Conservation (phyloP, 495 filamentous ascomycete genomes). For the Hapsidospora chrysogenum region DNA sequence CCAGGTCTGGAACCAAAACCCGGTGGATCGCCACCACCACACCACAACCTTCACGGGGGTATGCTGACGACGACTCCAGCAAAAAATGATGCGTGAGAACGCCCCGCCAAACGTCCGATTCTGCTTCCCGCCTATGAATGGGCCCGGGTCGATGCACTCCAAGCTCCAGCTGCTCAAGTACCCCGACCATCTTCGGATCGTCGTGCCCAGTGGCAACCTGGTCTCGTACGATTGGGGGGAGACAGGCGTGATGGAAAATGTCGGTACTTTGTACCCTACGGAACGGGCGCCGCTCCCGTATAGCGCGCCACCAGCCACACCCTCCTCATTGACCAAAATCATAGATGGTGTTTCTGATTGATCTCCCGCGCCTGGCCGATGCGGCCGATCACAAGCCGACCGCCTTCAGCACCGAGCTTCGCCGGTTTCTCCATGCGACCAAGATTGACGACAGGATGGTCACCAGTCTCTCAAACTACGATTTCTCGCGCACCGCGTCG, state of each 20-base stretch:
- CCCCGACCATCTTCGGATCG: conserved; percentile 48
- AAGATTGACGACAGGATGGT: conserved; percentile 45
- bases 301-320: conserved; percentile 2
- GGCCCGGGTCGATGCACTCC: conserved; percentile 56
- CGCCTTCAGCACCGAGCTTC: conserved; percentile 50
- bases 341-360: conserved; percentile 65
- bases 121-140: conserved; percentile 59
- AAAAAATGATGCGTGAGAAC: conserved; percentile 32
- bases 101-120: conserved; percentile 35
- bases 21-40: no score
- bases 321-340: not conserved
- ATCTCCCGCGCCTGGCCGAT: conserved; percentile 45
- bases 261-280: no score
- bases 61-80: conserved; percentile 22
- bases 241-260: conserved; percentile 64
- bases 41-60: not conserved
- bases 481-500: conserved; percentile 50
- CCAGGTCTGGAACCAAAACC: conserved; percentile 22
- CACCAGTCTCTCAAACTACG: conserved; percentile 45
- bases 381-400: conserved; percentile 25
- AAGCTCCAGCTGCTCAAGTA: conserved; percentile 77
- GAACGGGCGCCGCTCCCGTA: no score
- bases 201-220: conserved; percentile 67
- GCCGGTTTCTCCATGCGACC: conserved; percentile 52
- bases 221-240: conserved; percentile 80